Conservation (phyloP, 441 rosid genomes). For the Lepidium campestre region DNA sequence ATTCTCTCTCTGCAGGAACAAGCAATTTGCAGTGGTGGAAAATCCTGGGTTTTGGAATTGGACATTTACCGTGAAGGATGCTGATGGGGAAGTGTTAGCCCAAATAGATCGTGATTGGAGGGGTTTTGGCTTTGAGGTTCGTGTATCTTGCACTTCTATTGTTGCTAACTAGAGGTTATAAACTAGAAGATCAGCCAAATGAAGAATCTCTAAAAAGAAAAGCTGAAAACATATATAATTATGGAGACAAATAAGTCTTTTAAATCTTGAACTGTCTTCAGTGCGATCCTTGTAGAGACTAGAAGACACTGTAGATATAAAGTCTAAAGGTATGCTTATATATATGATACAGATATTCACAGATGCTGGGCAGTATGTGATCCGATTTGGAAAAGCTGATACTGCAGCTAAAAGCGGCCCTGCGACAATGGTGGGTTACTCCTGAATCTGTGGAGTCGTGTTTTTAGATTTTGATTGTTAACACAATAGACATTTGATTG, state of each 20-base stretch:
- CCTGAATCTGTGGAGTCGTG: not conserved
- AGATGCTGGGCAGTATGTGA: slow-evolving; percentile 96
- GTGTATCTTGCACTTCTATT: not conserved
- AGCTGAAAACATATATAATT: not conserved
- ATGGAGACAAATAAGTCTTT: not conserved
- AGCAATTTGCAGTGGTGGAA: slow-evolving; percentile 88
- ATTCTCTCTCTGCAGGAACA: slow-evolving; percentile 43
- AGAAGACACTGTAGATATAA: not conserved
- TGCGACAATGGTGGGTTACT: slow-evolving; percentile 42
- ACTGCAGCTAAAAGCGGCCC: slow-evolving; percentile 49
- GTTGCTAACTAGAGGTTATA: not conserved
- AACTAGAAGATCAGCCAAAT: not conserved
- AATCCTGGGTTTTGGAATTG: slow-evolving; percentile 97
- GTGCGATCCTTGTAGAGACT: not conserved
- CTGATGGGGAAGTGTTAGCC: slow-evolving; percentile 69
- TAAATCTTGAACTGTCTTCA: not conserved
- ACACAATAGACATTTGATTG: not conserved
- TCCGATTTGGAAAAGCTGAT: slow-evolving; percentile 81
- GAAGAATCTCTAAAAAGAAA: not conserved
- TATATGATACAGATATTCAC: slow-evolving; percentile 63
- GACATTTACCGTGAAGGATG: slow-evolving; percentile 89
- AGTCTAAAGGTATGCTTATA: not conserved
- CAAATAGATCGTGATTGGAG: slow-evolving; percentile 96
- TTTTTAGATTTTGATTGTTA: not conserved
- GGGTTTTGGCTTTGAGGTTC: slow-evolving; percentile 96